These are phyloP conservation scores for Sugiyamaella paludigena DNA, from an alignment of 1,139 yeast genomes.

Conservation along the genomic window DNA sequence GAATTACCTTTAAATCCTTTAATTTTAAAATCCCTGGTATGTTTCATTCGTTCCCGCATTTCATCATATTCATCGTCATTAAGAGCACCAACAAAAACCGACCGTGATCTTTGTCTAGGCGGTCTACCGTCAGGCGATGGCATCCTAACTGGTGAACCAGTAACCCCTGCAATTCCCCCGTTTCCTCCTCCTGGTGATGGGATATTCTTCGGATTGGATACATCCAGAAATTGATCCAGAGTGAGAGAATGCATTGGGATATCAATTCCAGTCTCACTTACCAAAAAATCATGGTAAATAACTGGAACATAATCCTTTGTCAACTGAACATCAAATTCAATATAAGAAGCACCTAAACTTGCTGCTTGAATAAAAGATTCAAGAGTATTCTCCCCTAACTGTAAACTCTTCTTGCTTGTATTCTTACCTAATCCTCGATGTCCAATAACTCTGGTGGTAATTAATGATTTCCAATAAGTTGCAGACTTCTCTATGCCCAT, in stretches of 20 bases:
- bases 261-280: constrained; percentile 95
- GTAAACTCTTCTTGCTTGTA: constrained; percentile 70
- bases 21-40: constrained; percentile 81
- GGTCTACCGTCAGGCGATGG: constrained; percentile 21
- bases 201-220: constrained; percentile 18
- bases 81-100: constrained; percentile 27
- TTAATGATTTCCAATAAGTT: constrained; percentile 89
- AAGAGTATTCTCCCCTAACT: constrained; percentile 92
- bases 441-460: constrained; percentile 89
- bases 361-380: constrained; percentile 97
- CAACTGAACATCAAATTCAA: constrained; percentile 91
- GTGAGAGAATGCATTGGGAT: constrained; percentile 94
- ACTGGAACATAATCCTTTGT: constrained; percentile 94
- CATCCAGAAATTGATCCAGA: constrained; percentile 77
- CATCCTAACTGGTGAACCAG: constrained; percentile 9
- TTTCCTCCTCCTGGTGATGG: background rate
- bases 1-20: constrained; percentile 90
- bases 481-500: constrained; percentile 69
- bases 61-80: constrained; percentile 32
- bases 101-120: constrained; percentile 30
- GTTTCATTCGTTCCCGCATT: constrained; percentile 67
- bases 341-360: constrained; percentile 74
- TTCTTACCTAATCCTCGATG: constrained; percentile 96
- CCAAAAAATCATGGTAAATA: constrained; percentile 90
- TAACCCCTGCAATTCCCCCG: background rate